A percentile compares a stretch with the other conserved stretches of the same genome.
Conservation (phyloP, 768 basidiomycete genomes). For the Suillus cothurnatus region DNA sequence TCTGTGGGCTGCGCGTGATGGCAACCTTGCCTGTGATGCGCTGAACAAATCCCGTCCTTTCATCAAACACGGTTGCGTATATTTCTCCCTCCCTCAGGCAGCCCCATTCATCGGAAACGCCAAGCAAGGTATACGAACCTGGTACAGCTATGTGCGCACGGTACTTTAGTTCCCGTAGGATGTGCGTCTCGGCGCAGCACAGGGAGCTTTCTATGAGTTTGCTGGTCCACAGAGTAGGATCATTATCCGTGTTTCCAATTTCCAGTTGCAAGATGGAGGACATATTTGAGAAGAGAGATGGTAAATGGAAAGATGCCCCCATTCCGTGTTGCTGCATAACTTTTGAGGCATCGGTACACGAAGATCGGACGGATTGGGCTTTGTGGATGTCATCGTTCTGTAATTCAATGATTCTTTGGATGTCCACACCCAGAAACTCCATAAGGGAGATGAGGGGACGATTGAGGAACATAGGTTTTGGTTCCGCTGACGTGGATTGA, state of each 20-base stretch:
- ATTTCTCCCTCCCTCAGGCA: conserved; percentile 49
- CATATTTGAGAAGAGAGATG: conserved; percentile 44
- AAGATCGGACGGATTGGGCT: conserved; percentile 35
- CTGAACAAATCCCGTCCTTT: conserved; percentile 26
- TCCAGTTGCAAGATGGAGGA: conserved; percentile 33
- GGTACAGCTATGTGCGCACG: conserved; percentile 53
- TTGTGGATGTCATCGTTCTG: conserved; percentile 41
- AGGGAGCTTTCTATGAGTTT: conserved; percentile 40
- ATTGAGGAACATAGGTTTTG: conserved; percentile 46
- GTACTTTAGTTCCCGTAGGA: conserved; percentile 53
- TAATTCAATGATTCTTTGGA: conserved; percentile 35
- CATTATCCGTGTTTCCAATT: conserved; percentile 17
- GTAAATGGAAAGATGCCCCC: conserved; percentile 48
- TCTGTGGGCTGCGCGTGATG: conserved; percentile 53
- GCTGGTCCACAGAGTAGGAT: conserved; percentile 24
- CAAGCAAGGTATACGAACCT: conserved; percentile 50
- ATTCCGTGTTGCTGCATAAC: conserved; percentile 46
- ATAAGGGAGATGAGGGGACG: conserved; percentile 51
- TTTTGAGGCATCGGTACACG: conserved; percentile 39
- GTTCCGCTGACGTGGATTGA: conserved; percentile 45
- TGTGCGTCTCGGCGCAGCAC: conserved; percentile 43
- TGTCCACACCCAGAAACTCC: conserved; percentile 44
- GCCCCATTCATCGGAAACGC: conserved; percentile 53
- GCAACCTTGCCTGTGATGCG: conserved; percentile 40
- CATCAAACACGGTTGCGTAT: conserved; percentile 43